Evolutionary conservation across 2,329 filamentous ascomycete species (phyloP), one percentile per base, ranked within the genome.

Genomic region (Arthroderma sp.): DNA sequence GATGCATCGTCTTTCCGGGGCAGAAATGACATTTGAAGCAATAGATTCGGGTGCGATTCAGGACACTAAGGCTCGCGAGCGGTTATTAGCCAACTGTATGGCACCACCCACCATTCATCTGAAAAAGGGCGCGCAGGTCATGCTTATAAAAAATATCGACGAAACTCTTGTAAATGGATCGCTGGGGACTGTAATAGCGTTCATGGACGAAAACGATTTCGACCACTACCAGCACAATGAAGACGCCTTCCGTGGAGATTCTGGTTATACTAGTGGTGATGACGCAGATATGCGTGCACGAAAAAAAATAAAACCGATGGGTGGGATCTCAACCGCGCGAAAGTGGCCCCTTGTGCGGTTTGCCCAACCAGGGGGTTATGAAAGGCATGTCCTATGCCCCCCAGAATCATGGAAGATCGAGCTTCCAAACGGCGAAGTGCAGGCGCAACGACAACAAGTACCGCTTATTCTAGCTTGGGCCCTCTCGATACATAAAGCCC

Each of bases 71-170:
- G 64, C 82, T 33, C 80, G 85, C 30, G 86, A 94, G 38, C 88
- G 80, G 58, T 65, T 96, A 0, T 70, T 98, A 4, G 65, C 75
- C 4, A 94, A 89, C 58, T 94, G 93, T 77, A 95, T 98, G 84
- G 88, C 91, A 0, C 88, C 91, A 0, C 82, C 82, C 54, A 59
- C 66, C 0, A 76, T 98, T 15, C 78, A 83, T 31, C 67, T 98
- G 29, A 96, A 95, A 63, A 82, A 91, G 50, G 86, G 87, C 6
- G 86, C 91, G 0, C 93, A 98, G 60, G 93, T 98, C 38, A 98
- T 98, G 91, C 71, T 98, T n/a, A 95, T 98, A 71, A 98, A 98
- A 64, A 98, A 98, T 56, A 82, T 96, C 66, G 91, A 98, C 58
- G 86, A 94, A 34, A 81, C 78, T 0, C 73, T 98, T 0, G 91